phyloP scores from a whole-genome alignment of 495 filamentous ascomycete species.

The Aspergillus asperescens region DNA sequence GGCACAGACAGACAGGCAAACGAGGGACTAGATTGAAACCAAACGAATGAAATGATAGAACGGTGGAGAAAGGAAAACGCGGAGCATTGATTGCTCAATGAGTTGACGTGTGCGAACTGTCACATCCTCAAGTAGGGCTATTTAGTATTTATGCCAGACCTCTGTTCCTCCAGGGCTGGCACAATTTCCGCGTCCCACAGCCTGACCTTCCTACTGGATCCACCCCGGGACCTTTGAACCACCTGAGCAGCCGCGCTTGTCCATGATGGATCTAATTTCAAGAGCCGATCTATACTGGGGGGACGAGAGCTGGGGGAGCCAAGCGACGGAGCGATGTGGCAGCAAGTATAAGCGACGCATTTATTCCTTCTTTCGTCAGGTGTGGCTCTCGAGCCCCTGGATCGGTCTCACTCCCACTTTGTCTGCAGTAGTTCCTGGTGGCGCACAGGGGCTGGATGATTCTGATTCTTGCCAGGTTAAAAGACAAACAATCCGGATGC shows the following conservation, averaged over 20 bases:
- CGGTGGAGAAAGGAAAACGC: conserved; percentile 3
- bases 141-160: conserved; percentile 2
- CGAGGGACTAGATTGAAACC: conserved; percentile 14
- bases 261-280: conserved; percentile 7
- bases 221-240: conserved; percentile 3
- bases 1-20: conserved; percentile 5
- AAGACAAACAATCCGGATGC: background rate
- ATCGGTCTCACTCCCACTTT: background rate
- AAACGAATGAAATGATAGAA: conserved; percentile 29
- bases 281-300: background rate
- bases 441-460: background rate
- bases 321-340: background rate
- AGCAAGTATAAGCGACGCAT: conserved; percentile 7
- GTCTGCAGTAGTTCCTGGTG: conserved; percentile 6
- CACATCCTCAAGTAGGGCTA: conserved; percentile 9
- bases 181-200: background rate
- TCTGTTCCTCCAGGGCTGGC: background rate
- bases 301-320: background rate
- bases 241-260: background rate
- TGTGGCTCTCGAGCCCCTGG: background rate
- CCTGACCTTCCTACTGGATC: background rate
- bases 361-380: background rate
- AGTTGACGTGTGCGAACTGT: conserved; percentile 5
- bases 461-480: background rate
- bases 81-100: background rate